These are phyloP conservation scores for Geranium rotundifolium DNA, from an alignment of 345 rosid genomes.

Conservation along the genomic window DNA sequence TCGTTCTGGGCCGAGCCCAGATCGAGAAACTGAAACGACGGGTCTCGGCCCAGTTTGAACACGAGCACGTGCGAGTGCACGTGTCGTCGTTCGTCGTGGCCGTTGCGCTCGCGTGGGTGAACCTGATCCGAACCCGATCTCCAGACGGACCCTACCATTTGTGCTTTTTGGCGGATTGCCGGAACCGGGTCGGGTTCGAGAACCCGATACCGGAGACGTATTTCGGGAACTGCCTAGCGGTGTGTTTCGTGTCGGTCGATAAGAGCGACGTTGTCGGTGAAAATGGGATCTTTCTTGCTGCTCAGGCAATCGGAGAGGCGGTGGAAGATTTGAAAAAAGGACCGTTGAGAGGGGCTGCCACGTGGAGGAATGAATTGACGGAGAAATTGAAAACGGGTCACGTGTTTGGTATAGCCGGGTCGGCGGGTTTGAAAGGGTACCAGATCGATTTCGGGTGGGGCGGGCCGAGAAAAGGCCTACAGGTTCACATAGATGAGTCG, in stretches of 20 bases:
- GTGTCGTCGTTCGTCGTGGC: constrained; percentile 25
- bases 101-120: constrained; percentile 27
- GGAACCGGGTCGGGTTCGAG: constrained; percentile 11
- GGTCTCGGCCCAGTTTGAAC: constrained; percentile 13
- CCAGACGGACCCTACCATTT: constrained; percentile 9
- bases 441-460: constrained; percentile 22
- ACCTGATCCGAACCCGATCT: constrained; percentile 7
- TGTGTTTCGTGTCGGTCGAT: constrained; percentile 11
- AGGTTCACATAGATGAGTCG: constrained; percentile 8
- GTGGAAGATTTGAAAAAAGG: constrained; percentile 12
- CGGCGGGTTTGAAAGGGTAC: constrained; percentile 19
- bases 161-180: constrained; percentile 14
- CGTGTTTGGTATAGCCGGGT: constrained; percentile 15
- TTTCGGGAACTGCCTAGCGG: constrained; percentile 36
- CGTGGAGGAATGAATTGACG: constrained; percentile 8
- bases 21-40: constrained; percentile 17
- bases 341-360: constrained; percentile 13
- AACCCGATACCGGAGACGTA: constrained; percentile 22
- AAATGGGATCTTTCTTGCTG: constrained; percentile 18
- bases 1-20: constrained; percentile 12
- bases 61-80: background rate
- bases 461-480: constrained; percentile 14
- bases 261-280: constrained; percentile 18
- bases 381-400: constrained; percentile 12
- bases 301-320: constrained; percentile 13